These are phyloP conservation scores for Citrus australasica DNA, from an alignment of 345 rosid species.

Conservation along the genomic window DNA sequence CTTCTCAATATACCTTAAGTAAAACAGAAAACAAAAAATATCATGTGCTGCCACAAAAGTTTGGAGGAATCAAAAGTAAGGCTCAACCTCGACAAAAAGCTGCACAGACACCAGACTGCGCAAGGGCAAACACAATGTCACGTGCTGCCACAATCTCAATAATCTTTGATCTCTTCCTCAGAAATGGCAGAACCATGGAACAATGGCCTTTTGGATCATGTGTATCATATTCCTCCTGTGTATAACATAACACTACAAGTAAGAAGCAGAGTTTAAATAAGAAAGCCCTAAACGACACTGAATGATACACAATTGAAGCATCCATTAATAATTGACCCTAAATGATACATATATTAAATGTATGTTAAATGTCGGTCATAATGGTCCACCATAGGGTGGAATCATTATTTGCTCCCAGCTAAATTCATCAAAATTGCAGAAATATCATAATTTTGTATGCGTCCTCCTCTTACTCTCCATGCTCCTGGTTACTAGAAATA, in stretches of 20 bases:
- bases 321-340: neutral
- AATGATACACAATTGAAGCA: neutral
- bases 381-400: neutral
- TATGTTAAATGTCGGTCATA: neutral
- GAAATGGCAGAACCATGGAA: slow-evolving; percentile 36
- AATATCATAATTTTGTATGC: neutral
- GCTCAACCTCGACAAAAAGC: slow-evolving; percentile 52
- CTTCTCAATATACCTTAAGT: neutral
- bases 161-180: slow-evolving; percentile 46
- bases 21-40: neutral
- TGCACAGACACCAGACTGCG: slow-evolving; percentile 59
- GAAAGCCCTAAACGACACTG: neutral
- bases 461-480: neutral
- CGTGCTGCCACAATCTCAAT: slow-evolving; percentile 56
- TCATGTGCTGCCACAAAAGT: neutral
- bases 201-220: slow-evolving; percentile 49
- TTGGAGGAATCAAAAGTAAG: neutral
- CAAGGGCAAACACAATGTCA: slow-evolving; percentile 58
- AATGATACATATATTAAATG: neutral
- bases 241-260: neutral
- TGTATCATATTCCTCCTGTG: slow-evolving; percentile 46
- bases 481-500: neutral
- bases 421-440: neutral
- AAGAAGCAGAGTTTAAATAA: neutral
- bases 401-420: neutral